Evolutionary conservation across 352 stramenopile genomes (phyloP).

Genomic region (Phytophthora boehmeriae): DNA sequence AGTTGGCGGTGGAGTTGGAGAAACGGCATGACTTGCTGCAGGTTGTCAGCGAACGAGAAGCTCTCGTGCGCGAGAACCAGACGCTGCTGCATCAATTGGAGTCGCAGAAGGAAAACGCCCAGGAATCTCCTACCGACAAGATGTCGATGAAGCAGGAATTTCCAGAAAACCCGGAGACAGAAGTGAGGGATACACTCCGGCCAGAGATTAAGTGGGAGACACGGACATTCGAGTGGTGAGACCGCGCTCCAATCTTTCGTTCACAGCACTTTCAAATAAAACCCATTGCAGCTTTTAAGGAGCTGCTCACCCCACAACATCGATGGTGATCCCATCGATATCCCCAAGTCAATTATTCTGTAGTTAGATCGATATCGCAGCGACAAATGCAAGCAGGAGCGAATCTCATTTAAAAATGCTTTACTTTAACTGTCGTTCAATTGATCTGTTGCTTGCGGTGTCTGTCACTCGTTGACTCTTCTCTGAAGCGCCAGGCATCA

Average conservation of each 20-base stretch:
- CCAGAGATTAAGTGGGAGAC: constrained; percentile 27
- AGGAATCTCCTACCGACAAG: constrained; percentile 14
- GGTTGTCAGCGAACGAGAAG: constrained; percentile 24
- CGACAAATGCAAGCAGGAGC: too few relatives aligned
- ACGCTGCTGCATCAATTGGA: constrained; percentile 30
- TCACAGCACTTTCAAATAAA: constrained; percentile 13
- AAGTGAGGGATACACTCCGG: constrained; percentile 3
- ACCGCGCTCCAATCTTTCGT: background rate
- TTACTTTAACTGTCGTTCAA: background rate
- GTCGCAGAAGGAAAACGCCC: constrained; percentile 16
- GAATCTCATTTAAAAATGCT: background rate
- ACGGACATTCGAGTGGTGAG: constrained; percentile 40
- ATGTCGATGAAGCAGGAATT: constrained; percentile 10
- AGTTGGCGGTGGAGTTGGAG: constrained; percentile 38
- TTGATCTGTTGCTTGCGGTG: constrained; percentile 1
- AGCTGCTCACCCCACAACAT: background rate
- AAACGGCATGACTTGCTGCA: constrained; percentile 40
- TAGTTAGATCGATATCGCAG: too few relatives aligned
- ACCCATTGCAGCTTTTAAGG: constrained; percentile 7
- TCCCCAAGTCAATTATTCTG: too few relatives aligned
- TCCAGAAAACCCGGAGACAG: background rate
- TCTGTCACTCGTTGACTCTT: constrained; percentile 17
- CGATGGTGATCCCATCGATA: background rate
- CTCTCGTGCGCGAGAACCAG: constrained; percentile 28
- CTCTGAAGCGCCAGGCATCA: constrained; percentile 18